phyloP scores from a whole-genome alignment of 306 rosid species.

The Gastrolobium villosum region DNA sequence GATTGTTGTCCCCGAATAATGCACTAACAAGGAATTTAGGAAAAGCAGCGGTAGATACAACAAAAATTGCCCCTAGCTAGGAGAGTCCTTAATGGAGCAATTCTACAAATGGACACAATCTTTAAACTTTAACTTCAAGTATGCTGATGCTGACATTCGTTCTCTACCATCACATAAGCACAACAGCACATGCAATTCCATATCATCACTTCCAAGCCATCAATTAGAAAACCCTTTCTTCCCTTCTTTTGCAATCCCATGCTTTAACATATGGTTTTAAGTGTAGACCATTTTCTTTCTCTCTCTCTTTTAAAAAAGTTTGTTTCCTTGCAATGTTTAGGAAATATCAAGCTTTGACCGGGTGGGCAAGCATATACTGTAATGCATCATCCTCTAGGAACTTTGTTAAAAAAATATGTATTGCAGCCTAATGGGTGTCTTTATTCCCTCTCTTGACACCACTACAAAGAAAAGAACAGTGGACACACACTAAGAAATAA shows the following conservation, averaged over 20 bases:
- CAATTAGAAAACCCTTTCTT: slow-evolving; percentile 35
- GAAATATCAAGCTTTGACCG: slow-evolving; percentile 22
- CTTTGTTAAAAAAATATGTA: not conserved
- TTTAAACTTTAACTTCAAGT: slow-evolving; percentile 33
- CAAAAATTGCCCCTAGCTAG: not conserved
- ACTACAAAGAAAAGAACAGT: slow-evolving; percentile 7
- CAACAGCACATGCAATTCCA: slow-evolving; percentile 40
- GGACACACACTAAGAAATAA: slow-evolving; percentile 1
- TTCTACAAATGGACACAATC: slow-evolving; percentile 14
- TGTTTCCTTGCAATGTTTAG: slow-evolving; percentile 23
- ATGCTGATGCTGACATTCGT: slow-evolving; percentile 25
- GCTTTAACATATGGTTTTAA: slow-evolving; percentile 15
- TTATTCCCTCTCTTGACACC: slow-evolving; percentile 30
- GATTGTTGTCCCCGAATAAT: not conserved
- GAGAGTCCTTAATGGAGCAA: slow-evolving; percentile 3
- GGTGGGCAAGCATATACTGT: slow-evolving; percentile 13
- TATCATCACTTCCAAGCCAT: not conserved
- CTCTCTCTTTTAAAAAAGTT: not conserved
- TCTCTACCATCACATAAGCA: slow-evolving; percentile 25
- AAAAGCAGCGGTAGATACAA: not conserved
- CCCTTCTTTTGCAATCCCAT: slow-evolving; percentile 12
- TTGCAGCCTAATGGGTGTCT: slow-evolving; percentile 20
- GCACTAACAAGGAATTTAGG: not conserved
- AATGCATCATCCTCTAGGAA: no score
- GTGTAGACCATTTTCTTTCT: not conserved